Evolutionary conservation across 768 basidiomycete species (phyloP).

Genomic region (Lentinus brumalis): DNA sequence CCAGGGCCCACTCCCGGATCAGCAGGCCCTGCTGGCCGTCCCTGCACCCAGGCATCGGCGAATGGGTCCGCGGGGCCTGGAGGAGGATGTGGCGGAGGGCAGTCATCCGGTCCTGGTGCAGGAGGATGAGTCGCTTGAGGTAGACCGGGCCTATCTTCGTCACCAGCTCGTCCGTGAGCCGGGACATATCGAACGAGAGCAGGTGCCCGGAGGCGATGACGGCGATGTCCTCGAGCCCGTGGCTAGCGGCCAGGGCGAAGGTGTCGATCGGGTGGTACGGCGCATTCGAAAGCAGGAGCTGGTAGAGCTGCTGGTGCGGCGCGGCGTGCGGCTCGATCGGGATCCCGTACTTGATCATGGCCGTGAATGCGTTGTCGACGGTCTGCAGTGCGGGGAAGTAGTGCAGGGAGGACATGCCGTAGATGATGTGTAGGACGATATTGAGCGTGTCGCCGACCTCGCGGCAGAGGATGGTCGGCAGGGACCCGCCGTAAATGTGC

Average conservation of each 20-base stretch:
- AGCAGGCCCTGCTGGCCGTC: slow-evolving; percentile 24
- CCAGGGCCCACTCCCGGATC: slow-evolving; percentile 33
- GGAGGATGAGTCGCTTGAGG: slow-evolving; percentile 41
- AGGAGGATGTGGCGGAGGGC: slow-evolving; percentile 37
- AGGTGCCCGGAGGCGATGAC: slow-evolving; percentile 40
- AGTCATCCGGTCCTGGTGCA: slow-evolving; percentile 39
- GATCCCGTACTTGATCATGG: slow-evolving; percentile 33
- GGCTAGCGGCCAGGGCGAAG: slow-evolving; percentile 43
- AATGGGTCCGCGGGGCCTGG: slow-evolving; percentile 30
- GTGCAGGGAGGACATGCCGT: slow-evolving; percentile 29
- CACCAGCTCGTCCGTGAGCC: slow-evolving; percentile 41
- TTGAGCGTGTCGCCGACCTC: slow-evolving; percentile 35
- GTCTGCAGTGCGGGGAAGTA: slow-evolving; percentile 32
- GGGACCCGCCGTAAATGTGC: neutral
- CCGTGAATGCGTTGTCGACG: slow-evolving; percentile 27
- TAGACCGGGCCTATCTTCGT: slow-evolving; percentile 43
- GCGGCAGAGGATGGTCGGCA: slow-evolving; percentile 27
- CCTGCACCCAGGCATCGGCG: slow-evolving; percentile 22
- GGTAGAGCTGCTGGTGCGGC: slow-evolving; percentile 32
- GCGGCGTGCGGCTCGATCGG: slow-evolving; percentile 27
- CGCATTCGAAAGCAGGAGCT: slow-evolving; percentile 36
- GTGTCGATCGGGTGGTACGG: slow-evolving; percentile 40
- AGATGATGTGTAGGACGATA: slow-evolving; percentile 38
- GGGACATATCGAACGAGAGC: slow-evolving; percentile 35
- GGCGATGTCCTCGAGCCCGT: slow-evolving; percentile 42